Conservation (phyloP, 139 green algal species). For the Deuterostichococcus epilithicus region DNA sequence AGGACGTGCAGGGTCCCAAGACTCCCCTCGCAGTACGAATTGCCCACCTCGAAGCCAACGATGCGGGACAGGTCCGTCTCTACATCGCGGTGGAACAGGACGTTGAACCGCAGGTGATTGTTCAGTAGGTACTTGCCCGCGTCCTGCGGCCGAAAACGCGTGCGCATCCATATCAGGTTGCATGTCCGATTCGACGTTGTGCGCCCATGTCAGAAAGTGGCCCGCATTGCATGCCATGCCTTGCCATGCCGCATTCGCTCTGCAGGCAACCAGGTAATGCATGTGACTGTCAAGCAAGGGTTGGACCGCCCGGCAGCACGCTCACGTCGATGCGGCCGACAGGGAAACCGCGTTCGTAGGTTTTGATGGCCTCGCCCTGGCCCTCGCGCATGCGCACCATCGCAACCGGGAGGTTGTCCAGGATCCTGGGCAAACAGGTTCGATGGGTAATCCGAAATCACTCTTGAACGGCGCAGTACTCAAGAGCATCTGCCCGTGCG, state of each 20-base stretch:
- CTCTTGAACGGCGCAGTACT: no score
- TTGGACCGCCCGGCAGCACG: no score
- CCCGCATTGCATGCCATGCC: background rate
- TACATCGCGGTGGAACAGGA: conserved; percentile 91
- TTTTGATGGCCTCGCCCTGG: conserved; percentile 76
- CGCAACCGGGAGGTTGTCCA: conserved; percentile 98
- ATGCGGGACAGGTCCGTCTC: conserved; percentile 81
- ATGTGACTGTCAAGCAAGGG: no score
- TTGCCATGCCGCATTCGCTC: no score
- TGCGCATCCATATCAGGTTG: background rate
- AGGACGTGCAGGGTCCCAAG: no score
- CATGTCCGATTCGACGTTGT: background rate
- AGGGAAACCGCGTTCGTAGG: conserved; percentile 92
- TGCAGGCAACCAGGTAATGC: no score
- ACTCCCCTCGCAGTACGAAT: conserved; percentile 62
- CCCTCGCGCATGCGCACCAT: conserved; percentile 83
- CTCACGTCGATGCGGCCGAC: conserved; percentile 79
- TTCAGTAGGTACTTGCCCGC: conserved; percentile 81
- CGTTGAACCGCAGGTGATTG: conserved; percentile 97
- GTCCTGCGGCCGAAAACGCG: conserved; percentile 29
- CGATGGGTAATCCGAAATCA: no score
- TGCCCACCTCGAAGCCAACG: conserved; percentile 98
- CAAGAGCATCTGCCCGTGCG: no score
- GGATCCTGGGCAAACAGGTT: no score
- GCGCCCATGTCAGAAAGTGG: background rate